A percentile compares a stretch with the other conserved stretches of the same genome.
These are phyloP conservation scores for Aeschynomene evenia DNA, from an alignment of 306 rosid species.

Conservation along the genomic window DNA sequence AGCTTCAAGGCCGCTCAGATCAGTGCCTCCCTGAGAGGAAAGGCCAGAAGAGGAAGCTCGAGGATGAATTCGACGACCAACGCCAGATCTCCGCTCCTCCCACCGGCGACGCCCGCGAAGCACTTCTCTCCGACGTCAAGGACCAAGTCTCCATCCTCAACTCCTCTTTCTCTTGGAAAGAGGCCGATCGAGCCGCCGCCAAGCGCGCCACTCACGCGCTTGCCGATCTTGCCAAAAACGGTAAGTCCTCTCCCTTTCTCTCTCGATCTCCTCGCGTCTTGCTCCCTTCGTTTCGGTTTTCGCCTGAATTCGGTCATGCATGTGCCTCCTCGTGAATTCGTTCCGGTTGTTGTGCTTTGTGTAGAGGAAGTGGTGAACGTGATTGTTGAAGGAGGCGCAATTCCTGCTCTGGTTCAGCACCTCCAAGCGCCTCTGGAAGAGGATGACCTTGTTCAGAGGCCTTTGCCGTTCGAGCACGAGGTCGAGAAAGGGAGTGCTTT, in stretches of 20 bases:
- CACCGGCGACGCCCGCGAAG: slow-evolving; percentile 54
- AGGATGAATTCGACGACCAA: slow-evolving; percentile 59
- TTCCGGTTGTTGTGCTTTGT: neutral
- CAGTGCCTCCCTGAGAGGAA: slow-evolving; percentile 67
- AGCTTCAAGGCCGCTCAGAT: slow-evolving; percentile 53
- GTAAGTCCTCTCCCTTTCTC: slow-evolving; percentile 32
- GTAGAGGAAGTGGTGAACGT: slow-evolving; percentile 81
- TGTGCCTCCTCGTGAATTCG: neutral
- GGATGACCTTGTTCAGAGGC: slow-evolving; percentile 46
- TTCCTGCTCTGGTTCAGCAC: slow-evolving; percentile 80
- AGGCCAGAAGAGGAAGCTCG: slow-evolving; percentile 82
- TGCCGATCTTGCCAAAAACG: slow-evolving; percentile 85
- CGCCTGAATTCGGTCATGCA: neutral
- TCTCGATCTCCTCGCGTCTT: slow-evolving; percentile 30
- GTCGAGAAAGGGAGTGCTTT: slow-evolving; percentile 91
- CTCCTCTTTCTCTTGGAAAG: slow-evolving; percentile 63
- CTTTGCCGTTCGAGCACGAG: slow-evolving; percentile 77
- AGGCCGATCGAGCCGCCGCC: slow-evolving; percentile 73
- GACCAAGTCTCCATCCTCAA: slow-evolving; percentile 61
- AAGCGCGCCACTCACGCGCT: slow-evolving; percentile 88
- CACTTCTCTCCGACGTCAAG: slow-evolving; percentile 58
- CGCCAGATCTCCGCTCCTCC: slow-evolving; percentile 55
- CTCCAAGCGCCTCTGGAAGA: slow-evolving; percentile 61
- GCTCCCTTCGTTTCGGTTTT: neutral
- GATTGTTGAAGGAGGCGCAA: slow-evolving; percentile 86